phyloP scores from a whole-genome alignment of 2,329 filamentous ascomycete genomes.

The Colletotrichum abscissum region DNA sequence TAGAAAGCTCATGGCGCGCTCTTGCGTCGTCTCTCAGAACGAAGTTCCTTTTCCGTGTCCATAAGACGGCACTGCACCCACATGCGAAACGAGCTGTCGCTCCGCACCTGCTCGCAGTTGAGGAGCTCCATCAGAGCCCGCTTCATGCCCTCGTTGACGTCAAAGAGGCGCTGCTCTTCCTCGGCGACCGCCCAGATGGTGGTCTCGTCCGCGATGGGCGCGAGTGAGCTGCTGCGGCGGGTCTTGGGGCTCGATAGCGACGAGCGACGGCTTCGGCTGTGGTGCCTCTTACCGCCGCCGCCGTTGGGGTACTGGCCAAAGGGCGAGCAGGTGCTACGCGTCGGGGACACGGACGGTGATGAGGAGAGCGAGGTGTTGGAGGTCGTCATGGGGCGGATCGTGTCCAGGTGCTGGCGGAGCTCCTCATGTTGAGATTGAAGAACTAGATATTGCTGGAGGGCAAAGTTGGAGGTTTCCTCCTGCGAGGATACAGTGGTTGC shows the following conservation, averaged over 20 bases:
- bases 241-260: conserved; percentile 38
- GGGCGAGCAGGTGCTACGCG: conserved; percentile 62
- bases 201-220: conserved; percentile 59
- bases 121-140: conserved; percentile 70
- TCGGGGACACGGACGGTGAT: conserved; percentile 70
- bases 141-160: conserved; percentile 72
- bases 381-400: conserved; percentile 56
- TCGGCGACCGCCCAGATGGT: conserved; percentile 60
- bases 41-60: conserved; percentile 70
- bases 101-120: conserved; percentile 67
- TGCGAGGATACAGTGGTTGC: conserved; percentile 17
- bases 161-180: conserved; percentile 64
- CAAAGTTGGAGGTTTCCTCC: conserved; percentile 56
- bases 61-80: conserved; percentile 70
- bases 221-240: conserved; percentile 39
- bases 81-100: conserved; percentile 62
- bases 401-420: conserved; percentile 62
- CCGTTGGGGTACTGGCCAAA: conserved; percentile 35
- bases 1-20: conserved; percentile 22
- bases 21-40: conserved; percentile 60
- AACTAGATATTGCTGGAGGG: conserved; percentile 65
- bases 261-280: conserved; percentile 58
- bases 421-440: conserved; percentile 66
- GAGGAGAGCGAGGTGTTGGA: conserved; percentile 50
- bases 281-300: conserved; percentile 48